Percentiles rank a stretch among this genome's conserved stretches.
Evolutionary conservation across 768 basidiomycete species (phyloP).

Genomic region (Rhizopogon roseolus): DNA sequence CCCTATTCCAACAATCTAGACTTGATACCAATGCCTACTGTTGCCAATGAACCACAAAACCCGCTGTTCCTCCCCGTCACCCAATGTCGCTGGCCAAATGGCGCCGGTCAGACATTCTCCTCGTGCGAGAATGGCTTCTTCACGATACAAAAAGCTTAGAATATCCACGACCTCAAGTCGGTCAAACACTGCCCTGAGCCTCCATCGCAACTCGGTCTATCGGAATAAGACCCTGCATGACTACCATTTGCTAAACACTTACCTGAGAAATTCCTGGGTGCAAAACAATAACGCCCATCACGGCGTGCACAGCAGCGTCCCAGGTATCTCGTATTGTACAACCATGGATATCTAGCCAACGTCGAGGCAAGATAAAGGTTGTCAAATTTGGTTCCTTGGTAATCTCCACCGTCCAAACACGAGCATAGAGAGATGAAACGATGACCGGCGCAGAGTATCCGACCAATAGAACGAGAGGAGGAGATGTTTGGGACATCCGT

Average conservation of each 20-base stretch:
- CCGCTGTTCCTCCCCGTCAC: slow-evolving; percentile 46
- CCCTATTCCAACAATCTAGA: no score
- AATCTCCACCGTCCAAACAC: slow-evolving; percentile 48
- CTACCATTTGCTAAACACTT: slow-evolving; percentile 15
- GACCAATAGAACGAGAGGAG: slow-evolving; percentile 62
- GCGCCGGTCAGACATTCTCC: slow-evolving; percentile 9
- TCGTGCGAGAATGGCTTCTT: slow-evolving; percentile 41
- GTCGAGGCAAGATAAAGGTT: slow-evolving; percentile 54
- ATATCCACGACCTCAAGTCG: slow-evolving; percentile 69
- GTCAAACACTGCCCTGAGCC: slow-evolving; percentile 69
- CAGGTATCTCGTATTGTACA: slow-evolving; percentile 55
- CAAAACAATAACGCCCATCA: slow-evolving; percentile 60
- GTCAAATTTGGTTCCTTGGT: slow-evolving; percentile 38
- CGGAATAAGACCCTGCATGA: slow-evolving; percentile 5
- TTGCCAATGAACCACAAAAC: slow-evolving; percentile 56
- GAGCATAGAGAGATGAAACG: slow-evolving; percentile 48
- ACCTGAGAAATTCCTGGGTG: slow-evolving; percentile 76
- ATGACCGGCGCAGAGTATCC: slow-evolving; percentile 58
- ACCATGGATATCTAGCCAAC: slow-evolving; percentile 77
- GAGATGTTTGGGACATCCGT: slow-evolving; percentile 38
- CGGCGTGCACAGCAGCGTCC: slow-evolving; percentile 67
- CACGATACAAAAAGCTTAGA: slow-evolving; percentile 46
- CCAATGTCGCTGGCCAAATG: slow-evolving; percentile 32
- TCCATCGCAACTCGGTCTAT: slow-evolving; percentile 68
- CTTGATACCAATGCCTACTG: slow-evolving; percentile 62